Conservation (phyloP, 257 asterid genomes). For the Nicotiana tomentosiformis region DNA sequence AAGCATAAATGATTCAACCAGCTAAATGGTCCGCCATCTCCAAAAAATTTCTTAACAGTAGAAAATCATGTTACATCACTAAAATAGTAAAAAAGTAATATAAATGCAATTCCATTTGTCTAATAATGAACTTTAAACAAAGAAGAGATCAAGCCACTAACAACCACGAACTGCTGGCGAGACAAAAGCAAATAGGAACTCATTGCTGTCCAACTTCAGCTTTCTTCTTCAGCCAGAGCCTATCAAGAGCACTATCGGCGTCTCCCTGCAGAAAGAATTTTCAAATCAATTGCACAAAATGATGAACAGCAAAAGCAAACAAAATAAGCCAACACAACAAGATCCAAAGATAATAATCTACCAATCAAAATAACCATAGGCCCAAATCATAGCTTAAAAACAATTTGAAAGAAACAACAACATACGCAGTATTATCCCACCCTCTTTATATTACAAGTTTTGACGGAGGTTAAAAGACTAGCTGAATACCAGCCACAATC, state of each 20-base stretch:
- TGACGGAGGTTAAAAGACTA: background rate
- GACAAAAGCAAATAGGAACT: background rate
- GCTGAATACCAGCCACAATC: background rate
- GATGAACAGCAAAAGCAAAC: background rate
- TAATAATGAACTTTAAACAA: background rate
- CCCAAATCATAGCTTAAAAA: background rate
- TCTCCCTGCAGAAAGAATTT: slow-evolving; percentile 21
- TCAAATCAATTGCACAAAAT: background rate
- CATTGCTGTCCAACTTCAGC: slow-evolving; percentile 15
- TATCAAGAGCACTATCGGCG: slow-evolving; percentile 23
- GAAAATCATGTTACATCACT: background rate
- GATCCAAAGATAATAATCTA: background rate
- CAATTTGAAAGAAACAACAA: background rate
- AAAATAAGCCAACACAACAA: background rate
- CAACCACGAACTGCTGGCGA: background rate
- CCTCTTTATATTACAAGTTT: background rate
- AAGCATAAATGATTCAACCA: background rate
- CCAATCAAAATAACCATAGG: background rate
- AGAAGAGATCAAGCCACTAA: background rate
- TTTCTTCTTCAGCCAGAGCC: slow-evolving; percentile 26
- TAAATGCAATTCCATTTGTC: background rate
- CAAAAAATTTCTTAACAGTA: too few species aligned
- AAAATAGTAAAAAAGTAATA: background rate
- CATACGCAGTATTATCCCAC: too few species aligned
- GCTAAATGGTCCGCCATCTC: background rate